phyloP scores from a whole-genome alignment of 1,139 yeast genomes.

The Arxiozyma slooffiae region DNA sequence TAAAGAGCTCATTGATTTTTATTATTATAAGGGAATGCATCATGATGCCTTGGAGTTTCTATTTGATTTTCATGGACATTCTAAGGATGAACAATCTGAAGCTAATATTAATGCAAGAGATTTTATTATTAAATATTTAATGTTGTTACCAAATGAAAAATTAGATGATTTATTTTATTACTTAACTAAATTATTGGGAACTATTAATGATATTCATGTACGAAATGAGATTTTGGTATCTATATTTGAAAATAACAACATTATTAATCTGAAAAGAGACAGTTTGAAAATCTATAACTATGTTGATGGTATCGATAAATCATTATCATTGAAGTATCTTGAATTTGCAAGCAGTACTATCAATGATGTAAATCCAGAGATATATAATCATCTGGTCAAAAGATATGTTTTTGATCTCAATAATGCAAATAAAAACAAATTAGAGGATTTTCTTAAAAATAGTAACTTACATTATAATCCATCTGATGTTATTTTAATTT shows the following conservation, averaged over 20 bases:
- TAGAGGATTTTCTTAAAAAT: slow-evolving; percentile 34
- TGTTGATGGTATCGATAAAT: slow-evolving; percentile 26
- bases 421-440: slow-evolving; percentile 30
- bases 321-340: slow-evolving; percentile 44
- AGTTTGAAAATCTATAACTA: slow-evolving; percentile 44
- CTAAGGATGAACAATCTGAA: slow-evolving; percentile 14
- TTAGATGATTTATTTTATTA: slow-evolving; percentile 51
- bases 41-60: slow-evolving; percentile 58
- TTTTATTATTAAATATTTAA: slow-evolving; percentile 46
- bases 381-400: slow-evolving; percentile 47
- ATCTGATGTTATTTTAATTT: slow-evolving; percentile 28
- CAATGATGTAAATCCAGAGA: slow-evolving; percentile 35
- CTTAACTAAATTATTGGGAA: slow-evolving; percentile 41
- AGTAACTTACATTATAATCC: slow-evolving; percentile 40
- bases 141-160: slow-evolving; percentile 44
- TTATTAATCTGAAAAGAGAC: slow-evolving; percentile 53
- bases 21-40: slow-evolving; percentile 55
- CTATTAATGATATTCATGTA: slow-evolving; percentile 29
- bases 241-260: slow-evolving; percentile 60
- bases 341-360: slow-evolving; percentile 47
- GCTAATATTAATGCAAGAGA: slow-evolving; percentile 17
- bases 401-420: slow-evolving; percentile 38
- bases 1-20: slow-evolving; percentile 72
- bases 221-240: slow-evolving; percentile 34
- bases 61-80: slow-evolving; percentile 9